Conservation (phyloP, 208 protist species). For the Trichomonas vaginalis region DNA sequence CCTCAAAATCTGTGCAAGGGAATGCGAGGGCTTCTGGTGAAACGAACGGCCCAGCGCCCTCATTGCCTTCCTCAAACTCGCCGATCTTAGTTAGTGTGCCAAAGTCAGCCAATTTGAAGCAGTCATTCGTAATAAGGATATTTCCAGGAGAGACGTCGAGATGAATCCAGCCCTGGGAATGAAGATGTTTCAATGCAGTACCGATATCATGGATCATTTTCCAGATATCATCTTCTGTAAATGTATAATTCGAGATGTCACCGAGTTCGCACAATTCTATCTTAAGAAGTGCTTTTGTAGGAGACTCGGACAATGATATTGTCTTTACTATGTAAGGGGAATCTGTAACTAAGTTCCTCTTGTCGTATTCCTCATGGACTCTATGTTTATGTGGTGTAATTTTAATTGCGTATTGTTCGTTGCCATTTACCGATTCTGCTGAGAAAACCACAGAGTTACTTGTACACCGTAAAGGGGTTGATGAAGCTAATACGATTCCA, state of each 20-base stretch:
- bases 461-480: neutral
- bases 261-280: neutral
- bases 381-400: neutral
- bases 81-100: neutral
- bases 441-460: neutral
- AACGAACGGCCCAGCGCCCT: neutral
- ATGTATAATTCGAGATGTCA: neutral
- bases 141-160: neutral
- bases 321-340: neutral
- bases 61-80: neutral
- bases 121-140: neutral
- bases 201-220: constrained; percentile 5
- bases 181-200: neutral
- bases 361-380: neutral
- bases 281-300: neutral
- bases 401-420: neutral
- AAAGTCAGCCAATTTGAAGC: neutral
- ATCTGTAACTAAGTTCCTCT: neutral
- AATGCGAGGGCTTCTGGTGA: neutral
- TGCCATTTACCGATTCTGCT: neutral
- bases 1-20: neutral
- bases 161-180: neutral
- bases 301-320: neutral
- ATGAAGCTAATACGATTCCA: neutral
- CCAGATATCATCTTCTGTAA: neutral